Conservation (phyloP, 306 rosid genomes). For the Inga laurina region DNA sequence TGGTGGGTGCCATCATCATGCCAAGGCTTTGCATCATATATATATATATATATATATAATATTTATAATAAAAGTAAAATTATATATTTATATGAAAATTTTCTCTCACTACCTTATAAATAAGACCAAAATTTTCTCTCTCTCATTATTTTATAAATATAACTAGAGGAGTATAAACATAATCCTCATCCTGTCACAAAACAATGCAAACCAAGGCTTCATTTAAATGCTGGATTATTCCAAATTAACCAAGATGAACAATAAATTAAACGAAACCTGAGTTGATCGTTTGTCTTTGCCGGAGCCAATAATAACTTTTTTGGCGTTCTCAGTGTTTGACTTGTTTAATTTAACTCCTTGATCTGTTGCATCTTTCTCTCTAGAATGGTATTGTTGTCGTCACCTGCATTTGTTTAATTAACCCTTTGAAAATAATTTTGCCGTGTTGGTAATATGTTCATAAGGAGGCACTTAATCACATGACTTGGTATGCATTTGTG, state of each 20-base stretch:
- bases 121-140: too few species aligned
- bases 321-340: not conserved
- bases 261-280: too few species aligned
- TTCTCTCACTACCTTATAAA: too few species aligned
- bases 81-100: too few species aligned
- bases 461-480: not conserved
- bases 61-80: too few species aligned
- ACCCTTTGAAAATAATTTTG: not conserved
- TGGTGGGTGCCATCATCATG: slow-evolving; percentile 23
- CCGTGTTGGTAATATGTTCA: slow-evolving; percentile 3
- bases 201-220: slow-evolving; percentile 23
- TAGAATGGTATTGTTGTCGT: not conserved
- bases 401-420: not conserved
- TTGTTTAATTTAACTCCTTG: not conserved
- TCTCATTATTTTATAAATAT: too few species aligned
- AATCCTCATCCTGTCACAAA: slow-evolving; percentile 31
- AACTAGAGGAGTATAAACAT: not conserved
- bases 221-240: too few species aligned
- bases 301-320: too few species aligned
- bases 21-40: not conserved
- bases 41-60: too few species aligned
- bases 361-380: not conserved
- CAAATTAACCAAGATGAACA: too few species aligned
- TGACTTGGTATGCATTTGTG: not conserved
- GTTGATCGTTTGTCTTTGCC: too few species aligned